phyloP scores from a whole-genome alignment of 805 yeast genomes.

The Ogataea saltuana region DNA sequence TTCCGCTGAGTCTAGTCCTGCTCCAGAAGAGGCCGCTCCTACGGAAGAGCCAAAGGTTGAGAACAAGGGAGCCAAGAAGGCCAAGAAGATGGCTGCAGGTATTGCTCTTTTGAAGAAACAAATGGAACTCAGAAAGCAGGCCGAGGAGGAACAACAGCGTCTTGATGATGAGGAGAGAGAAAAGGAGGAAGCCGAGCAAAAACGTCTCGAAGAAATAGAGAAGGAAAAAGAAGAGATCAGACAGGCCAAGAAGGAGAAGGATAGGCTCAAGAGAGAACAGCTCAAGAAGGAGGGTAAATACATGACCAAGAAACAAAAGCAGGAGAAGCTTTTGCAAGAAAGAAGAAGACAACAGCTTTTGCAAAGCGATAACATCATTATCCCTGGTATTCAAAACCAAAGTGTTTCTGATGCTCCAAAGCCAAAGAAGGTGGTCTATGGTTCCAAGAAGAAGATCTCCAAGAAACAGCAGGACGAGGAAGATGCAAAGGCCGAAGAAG shows the following conservation, averaged over 20 bases:
- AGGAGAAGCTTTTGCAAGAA: conserved; percentile 81
- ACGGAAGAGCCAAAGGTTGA: conserved; percentile 37
- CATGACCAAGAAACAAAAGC: conserved; percentile 91
- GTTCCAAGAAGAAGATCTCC: conserved; percentile 63
- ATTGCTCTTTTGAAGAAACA: conserved; percentile 89
- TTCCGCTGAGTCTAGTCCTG: conserved; percentile 15
- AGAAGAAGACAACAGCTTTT: conserved; percentile 86
- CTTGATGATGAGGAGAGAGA: conserved; percentile 68
- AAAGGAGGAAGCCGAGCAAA: conserved; percentile 52
- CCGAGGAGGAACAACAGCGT: conserved; percentile 79
- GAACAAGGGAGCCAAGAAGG: conserved; percentile 35
- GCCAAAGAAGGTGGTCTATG: conserved; percentile 69
- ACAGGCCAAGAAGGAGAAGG: conserved; percentile 79
- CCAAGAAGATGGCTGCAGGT: conserved; percentile 86
- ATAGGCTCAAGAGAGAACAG: conserved; percentile 82
- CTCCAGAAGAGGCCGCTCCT: conserved; percentile 31
- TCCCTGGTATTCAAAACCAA: conserved; percentile 64
- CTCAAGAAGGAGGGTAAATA: conserved; percentile 95
- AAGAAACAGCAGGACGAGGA: conserved; percentile 36
- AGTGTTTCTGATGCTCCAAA: conserved; percentile 34
- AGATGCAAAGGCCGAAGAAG: conserved; percentile 33
- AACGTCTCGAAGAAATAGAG: conserved; percentile 58
- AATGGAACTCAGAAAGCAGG: conserved; percentile 82
- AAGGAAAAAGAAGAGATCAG: conserved; percentile 60
- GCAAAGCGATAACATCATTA: conserved; percentile 67